Evolutionary conservation across 2,329 filamentous ascomycete genomes (phyloP).

Genomic region (Colletotrichum sp.): DNA sequence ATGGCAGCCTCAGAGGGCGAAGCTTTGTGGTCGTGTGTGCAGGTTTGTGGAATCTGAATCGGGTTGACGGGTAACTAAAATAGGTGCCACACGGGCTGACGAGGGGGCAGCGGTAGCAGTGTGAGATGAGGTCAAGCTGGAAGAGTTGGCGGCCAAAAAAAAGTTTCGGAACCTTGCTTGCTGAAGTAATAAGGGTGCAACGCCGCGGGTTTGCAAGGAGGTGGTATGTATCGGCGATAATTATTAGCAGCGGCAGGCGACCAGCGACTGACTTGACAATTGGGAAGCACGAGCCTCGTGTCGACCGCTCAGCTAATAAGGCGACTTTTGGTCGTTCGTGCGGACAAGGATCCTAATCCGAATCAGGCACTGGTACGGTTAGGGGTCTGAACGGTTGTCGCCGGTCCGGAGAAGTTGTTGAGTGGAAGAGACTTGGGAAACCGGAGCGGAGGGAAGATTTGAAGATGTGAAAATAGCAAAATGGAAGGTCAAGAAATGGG

Average conservation of each 20-base stretch:
- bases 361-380: not conserved
- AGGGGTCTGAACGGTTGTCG: not conserved
- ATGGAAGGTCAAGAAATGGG: not conserved
- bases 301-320: not conserved
- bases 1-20: constrained; percentile 13
- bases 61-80: constrained; percentile 21
- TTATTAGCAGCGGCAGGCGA: not conserved
- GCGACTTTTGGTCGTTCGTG: not conserved
- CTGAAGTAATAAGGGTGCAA: constrained; percentile 14
- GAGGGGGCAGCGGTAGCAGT: constrained; percentile 1
- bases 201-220: not conserved
- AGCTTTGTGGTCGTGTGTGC: constrained; percentile 18
- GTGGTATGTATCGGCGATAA: not conserved
- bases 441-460: not conserved
- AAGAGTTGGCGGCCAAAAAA: not conserved
- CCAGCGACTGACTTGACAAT: not conserved
- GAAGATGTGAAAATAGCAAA: not conserved
- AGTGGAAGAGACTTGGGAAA: not conserved
- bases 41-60: constrained; percentile 17
- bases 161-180: constrained; percentile 19
- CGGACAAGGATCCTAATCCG: not conserved
- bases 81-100: constrained; percentile 19
- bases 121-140: not conserved
- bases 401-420: not conserved
- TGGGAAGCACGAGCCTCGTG: not conserved